Percentiles rank a stretch among this genome's conserved stretches.
Conservation (phyloP, 176 grass and related monocot genomes). For the Eleusine coracana region DNA sequence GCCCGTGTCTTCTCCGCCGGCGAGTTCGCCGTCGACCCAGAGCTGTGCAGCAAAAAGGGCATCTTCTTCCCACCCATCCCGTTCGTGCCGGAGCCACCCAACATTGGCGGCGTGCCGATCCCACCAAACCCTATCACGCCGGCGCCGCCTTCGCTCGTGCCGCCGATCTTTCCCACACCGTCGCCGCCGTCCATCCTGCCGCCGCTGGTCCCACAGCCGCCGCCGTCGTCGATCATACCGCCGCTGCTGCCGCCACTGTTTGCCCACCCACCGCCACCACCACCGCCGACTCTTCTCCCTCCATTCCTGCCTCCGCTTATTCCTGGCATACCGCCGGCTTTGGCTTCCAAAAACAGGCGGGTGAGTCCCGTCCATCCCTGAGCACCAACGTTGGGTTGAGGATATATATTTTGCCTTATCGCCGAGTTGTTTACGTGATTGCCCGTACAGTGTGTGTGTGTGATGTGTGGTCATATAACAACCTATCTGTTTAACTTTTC, state of each 20-base stretch:
- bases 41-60: conserved; percentile 35
- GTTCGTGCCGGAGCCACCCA: conserved; percentile 50
- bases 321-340: conserved; percentile 40
- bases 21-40: conserved; percentile 7
- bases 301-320: conserved; percentile 23
- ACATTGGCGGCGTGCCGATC: conserved; percentile 57
- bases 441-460: neutral
- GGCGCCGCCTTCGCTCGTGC: conserved; percentile 45
- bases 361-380: neutral
- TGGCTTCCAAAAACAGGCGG: conserved; percentile 9
- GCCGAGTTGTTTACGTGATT: neutral
- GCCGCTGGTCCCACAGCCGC: conserved; percentile 46
- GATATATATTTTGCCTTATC: too few relatives aligned
- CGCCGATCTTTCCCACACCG: conserved; percentile 39
- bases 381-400: neutral
- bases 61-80: conserved; percentile 51
- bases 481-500: too few relatives aligned
- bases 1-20: conserved; percentile 22
- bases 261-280: conserved; percentile 28
- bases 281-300: conserved; percentile 41
- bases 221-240: conserved; percentile 39
- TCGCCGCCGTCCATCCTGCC: conserved; percentile 52
- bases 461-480: too few relatives aligned
- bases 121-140: conserved; percentile 56
- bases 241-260: conserved; percentile 43